A percentile compares a stretch with the other conserved stretches of the same genome.
Evolutionary conservation across 352 stramenopile species (phyloP).

Genomic region (Pythium chondricola): DNA sequence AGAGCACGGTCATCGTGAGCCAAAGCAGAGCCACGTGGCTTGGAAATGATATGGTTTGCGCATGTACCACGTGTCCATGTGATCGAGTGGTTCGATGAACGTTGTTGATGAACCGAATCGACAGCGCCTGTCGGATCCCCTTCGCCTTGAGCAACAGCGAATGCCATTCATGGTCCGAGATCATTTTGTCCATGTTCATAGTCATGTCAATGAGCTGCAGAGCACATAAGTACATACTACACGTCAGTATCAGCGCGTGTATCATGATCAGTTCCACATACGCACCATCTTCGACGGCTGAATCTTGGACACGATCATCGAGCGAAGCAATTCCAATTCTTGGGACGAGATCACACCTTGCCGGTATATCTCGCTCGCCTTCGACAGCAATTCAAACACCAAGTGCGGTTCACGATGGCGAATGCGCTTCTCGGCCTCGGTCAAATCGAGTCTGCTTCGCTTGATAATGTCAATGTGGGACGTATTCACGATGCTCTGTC

Average conservation of each 20-base stretch:
- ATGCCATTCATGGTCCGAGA: constrained; percentile 85
- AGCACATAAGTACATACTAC: not conserved
- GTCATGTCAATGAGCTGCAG: constrained; percentile 71
- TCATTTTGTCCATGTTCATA: constrained; percentile 81
- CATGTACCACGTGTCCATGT: constrained; percentile 65
- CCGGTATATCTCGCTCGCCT: constrained; percentile 81
- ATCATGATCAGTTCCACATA: not conserved
- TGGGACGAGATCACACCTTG: constrained; percentile 73
- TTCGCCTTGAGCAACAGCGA: constrained; percentile 76
- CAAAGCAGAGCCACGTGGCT: no score
- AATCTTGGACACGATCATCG: constrained; percentile 74
- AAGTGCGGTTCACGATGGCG: constrained; percentile 76
- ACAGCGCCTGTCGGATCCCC: constrained; percentile 74
- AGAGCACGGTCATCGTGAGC: no score
- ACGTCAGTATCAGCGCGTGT: not conserved
- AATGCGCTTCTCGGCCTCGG: constrained; percentile 77
- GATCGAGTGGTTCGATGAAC: constrained; percentile 38
- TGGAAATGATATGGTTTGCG: no score
- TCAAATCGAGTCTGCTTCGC: constrained; percentile 73
- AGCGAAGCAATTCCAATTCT: constrained; percentile 67
- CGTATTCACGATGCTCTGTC: constrained; percentile 57
- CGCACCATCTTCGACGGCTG: constrained; percentile 79
- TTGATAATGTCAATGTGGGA: constrained; percentile 79
- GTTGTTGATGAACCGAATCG: constrained; percentile 73
- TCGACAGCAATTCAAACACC: constrained; percentile 75